Conservation (phyloP, 768 basidiomycete species). For the Agrocybe chaxingu region DNA sequence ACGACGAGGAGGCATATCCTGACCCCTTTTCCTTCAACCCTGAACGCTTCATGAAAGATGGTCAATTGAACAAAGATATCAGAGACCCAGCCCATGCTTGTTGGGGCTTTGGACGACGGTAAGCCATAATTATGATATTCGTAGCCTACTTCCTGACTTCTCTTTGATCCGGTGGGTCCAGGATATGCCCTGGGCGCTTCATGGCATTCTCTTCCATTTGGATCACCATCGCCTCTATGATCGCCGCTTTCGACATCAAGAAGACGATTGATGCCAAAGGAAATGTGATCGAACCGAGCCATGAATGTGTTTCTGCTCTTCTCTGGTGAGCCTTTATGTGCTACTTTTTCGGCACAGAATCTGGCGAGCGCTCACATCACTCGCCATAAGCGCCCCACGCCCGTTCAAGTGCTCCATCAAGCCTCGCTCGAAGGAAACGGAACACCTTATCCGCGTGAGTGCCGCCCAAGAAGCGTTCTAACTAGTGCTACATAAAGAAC, state of each 20-base stretch:
- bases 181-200: constrained; percentile 20
- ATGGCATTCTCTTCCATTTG: constrained; percentile 20
- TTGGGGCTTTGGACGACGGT: constrained; percentile 30
- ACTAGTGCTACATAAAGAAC: too few species aligned
- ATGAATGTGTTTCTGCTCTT: constrained; percentile 12
- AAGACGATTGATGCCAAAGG: constrained; percentile 10
- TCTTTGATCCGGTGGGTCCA: neutral
- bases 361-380: neutral
- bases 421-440: constrained; percentile 12
- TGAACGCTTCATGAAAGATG: constrained; percentile 28
- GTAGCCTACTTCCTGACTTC: neutral
- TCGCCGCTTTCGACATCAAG: constrained; percentile 16
- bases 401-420: constrained; percentile 16
- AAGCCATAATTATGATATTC: neutral
- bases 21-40: constrained; percentile 37
- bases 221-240: constrained; percentile 18
- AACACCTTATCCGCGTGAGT: constrained; percentile 9
- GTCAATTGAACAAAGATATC: constrained; percentile 18
- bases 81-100: constrained; percentile 21
- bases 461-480: neutral
- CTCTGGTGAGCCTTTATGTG: constrained; percentile 9
- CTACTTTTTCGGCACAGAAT: neutral
- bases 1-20: constrained; percentile 32
- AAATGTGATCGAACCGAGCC: neutral
- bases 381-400: constrained; percentile 4